Evolutionary conservation across 2,329 filamentous ascomycete species (phyloP), one percentile per base, ranked within the genome.

Genomic region (Trichoderma gracile): DNA sequence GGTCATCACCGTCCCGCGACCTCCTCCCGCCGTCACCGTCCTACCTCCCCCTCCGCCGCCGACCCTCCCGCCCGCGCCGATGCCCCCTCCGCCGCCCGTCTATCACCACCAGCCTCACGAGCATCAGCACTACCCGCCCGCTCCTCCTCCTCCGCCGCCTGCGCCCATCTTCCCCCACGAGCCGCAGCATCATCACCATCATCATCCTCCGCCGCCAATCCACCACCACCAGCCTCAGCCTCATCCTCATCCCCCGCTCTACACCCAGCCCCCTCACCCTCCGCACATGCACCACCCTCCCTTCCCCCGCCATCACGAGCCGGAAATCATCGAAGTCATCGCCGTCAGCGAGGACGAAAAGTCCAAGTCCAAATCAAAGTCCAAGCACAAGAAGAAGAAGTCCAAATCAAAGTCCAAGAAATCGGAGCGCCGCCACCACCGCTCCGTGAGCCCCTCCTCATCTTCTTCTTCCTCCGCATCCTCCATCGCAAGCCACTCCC

Each of bases 311-410:
- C 70, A 33, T 9, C 8, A 9, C 1, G 66, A 70, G 61, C 60
- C 69, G 2, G 72, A 76, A 17, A 70, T 71, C 62, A 77, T 77
- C 63, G 75, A 78, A 63, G 76, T 78, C 66, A 78, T 78, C 57
- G 73, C 76, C 67, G 76, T 77, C 17, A 74, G 78, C 56, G 73
- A 77, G 38, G 42, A 59, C 10, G 49, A 65, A 21, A 49, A 43
- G 12, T 21, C 54, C 5, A 33, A 65, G 33, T 38, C 33, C 10
- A 38, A 38, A 14, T 38, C 33, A 3, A 38, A 38, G 5, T 38
- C 33, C n/a, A 49, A 55, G 23, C 50, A 63, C 15, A 56, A 49
- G n/a, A 66, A 64, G 53, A 72, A 70, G 64, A 53, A 65, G 23
- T 38, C 33, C 12, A 38, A 38, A 3, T 38, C 33, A 10, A 38